Evolutionary conservation across 306 rosid species (phyloP), one percentile per base, ranked within the genome.

Genomic region (Cucumis melo): DNA sequence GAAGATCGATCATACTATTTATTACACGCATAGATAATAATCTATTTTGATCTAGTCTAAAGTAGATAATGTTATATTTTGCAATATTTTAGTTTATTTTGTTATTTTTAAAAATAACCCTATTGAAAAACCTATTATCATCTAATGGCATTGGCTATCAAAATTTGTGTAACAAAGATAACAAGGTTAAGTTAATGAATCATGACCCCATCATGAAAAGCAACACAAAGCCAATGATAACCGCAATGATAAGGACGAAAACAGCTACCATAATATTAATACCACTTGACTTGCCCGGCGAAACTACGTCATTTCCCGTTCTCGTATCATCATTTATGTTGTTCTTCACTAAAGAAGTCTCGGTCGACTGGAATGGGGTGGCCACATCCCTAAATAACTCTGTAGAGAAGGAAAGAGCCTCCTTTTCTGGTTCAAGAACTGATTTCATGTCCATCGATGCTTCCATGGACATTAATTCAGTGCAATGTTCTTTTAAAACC

Each of bases 321-420:
- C 46, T 82, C 6, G 34, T 38, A 19, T 23, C 68, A 67, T 84
- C 75, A 23, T 6, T n/a, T 27, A 59, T 46, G 56, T 42, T 87
- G 36, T 74, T 74, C 84, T 84, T 86, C 77, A 68, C 78, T 38
- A 75, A 81, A 34, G 53, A 48, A 77, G 87, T 71, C 65, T 74
- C 66, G 20, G 84, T 81, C 23, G 83, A 64, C 50, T 58, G 17
- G 36, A 77, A 77, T 2, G 95, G 95, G 34, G 78, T 79, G 1
- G 89, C 87, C 74, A 81, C 81, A 34, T 91, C 93, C 97, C 96
- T 87, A 80, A 94, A 91, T 29, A 93, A 85, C 76, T 78, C 87
- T 14, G 89, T 60, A 57, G 56, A 79, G 62, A 81, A 34, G 57
- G 87, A 73, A 44, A 78, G 73, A 10, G 82, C 86, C 76, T 87